Base-by-base conservation (phyloP, 2,329 filamentous ascomycete species). In the Pseudocercospora fijiensis region DNA sequence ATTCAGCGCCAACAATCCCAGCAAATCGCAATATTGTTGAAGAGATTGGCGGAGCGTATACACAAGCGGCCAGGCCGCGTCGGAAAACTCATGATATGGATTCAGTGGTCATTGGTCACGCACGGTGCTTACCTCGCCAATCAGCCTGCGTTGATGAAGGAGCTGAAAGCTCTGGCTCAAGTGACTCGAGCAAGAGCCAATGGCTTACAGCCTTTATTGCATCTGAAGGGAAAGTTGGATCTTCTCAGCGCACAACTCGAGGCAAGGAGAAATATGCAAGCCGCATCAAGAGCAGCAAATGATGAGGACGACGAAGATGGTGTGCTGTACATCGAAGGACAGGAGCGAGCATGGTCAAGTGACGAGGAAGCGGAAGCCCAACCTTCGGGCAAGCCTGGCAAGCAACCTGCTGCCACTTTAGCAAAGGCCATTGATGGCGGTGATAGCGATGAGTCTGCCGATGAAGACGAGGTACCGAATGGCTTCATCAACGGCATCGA, bases 211-310 rank as follows among this genome's bases (percentile, higher is more conserved):
- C 91, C 90, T 68, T 82, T 99, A 52, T 82, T 99, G 37, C 86
- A 93, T 20, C 84, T 99, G 65, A 97, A 97, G 81, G 95, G 95
- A 24, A 96, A 97, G 78, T 84, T 99, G 30, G 94, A 98, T 75
- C 91, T 99, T 86, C 84, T 98, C 56, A 90, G 95, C 72, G 89
- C 91, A 6, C 95, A 99, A 79, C 88, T 98, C 77, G 87, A 91
- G 71, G 80, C 96, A 71, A 84, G 95, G 57, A 87, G 86, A 72
- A 86, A 84, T 65, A 86, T 92, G 78, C 86, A 89, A 72, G 71
- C 70, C 20, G 65, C 67, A 52, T 66, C 71, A 16, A 83, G 79
- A 56, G 80, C 81, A 53, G 79, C 82, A 18, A 81, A 81, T 43
- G 81, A 83, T n/a, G 82, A 86, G 3, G 84, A 90, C 7, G 88